Percentiles rank a stretch among this genome's conserved stretches.
Conservation (phyloP, 1,284 basidiomycete genomes). For the Agroathelia rolfsii region DNA sequence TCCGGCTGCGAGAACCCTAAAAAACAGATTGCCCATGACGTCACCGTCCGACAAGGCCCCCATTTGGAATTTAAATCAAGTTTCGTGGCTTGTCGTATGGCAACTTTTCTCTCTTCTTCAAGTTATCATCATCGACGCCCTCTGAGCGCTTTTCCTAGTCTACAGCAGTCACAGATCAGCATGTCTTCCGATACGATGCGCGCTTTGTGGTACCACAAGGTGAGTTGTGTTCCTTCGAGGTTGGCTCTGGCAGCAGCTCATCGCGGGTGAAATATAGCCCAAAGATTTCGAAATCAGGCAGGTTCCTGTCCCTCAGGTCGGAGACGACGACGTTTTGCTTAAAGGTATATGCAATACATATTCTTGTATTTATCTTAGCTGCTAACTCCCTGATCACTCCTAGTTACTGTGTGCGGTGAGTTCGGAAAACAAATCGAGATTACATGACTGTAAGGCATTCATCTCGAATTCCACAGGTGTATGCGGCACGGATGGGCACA, state of each 20-base stretch:
- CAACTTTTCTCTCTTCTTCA: too few species aligned
- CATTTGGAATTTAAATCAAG: too few species aligned
- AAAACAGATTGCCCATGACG: too few species aligned
- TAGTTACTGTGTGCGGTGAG: too few species aligned
- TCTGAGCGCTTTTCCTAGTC: too few species aligned
- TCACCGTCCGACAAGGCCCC: too few species aligned
- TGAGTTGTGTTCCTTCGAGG: constrained; percentile 7
- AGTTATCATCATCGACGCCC: too few species aligned
- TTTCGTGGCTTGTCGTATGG: too few species aligned
- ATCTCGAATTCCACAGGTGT: constrained; percentile 21
- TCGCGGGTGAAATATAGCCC: constrained; percentile 24
- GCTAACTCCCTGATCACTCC: neutral
- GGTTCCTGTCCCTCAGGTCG: constrained; percentile 45
- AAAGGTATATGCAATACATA: constrained; percentile 40
- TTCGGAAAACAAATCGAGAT: neutral
- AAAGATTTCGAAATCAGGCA: constrained; percentile 38
- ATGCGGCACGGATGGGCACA: constrained; percentile 49
- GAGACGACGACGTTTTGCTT: constrained; percentile 49
- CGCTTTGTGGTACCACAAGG: constrained; percentile 23
- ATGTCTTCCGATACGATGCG: constrained; percentile 24
- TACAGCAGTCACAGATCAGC: constrained; percentile 5
- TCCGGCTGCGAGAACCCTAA: too few species aligned
- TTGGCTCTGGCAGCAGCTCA: too few species aligned
- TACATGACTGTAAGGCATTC: neutral
- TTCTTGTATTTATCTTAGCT: neutral